phyloP scores from a whole-genome alignment of 2,329 filamentous ascomycete species.

The Geosmithia morbida region DNA sequence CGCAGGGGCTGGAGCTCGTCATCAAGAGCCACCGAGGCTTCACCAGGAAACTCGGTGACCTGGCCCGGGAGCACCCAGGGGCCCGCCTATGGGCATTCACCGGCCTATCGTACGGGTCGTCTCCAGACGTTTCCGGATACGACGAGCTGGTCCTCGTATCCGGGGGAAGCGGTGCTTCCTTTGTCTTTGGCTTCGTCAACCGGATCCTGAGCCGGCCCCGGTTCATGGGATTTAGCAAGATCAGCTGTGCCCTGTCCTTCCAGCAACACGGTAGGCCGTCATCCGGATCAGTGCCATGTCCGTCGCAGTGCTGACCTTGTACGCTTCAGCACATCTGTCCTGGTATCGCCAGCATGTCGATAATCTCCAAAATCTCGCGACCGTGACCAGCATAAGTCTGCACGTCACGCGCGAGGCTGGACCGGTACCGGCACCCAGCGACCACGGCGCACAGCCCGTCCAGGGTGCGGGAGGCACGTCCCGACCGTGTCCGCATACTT shows the following conservation, averaged over 20 bases:
- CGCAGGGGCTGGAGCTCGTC: constrained; percentile 29
- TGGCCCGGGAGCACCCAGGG: constrained; percentile 27
- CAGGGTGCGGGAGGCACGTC: background rate
- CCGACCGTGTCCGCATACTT: background rate
- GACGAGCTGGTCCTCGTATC: constrained; percentile 10
- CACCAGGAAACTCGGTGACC: constrained; percentile 31
- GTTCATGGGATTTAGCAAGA: background rate
- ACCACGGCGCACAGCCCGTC: background rate
- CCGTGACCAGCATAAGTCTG: background rate
- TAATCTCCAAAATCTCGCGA: constrained; percentile 1
- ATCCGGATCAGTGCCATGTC: background rate
- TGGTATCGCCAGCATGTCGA: background rate
- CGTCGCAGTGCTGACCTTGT: background rate
- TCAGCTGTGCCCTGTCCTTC: background rate
- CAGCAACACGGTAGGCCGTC: background rate
- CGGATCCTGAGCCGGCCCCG: background rate
- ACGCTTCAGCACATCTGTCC: background rate
- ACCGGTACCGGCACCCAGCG: background rate
- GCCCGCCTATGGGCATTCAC: constrained; percentile 27
- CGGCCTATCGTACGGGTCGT: constrained; percentile 38
- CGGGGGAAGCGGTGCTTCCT: constrained; percentile 10
- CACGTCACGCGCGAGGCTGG: background rate
- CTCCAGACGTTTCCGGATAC: constrained; percentile 24
- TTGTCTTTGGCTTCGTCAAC: constrained; percentile 8
- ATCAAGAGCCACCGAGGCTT: constrained; percentile 23